Evolutionary conservation across 2,329 filamentous ascomycete genomes (phyloP).

Genomic region (Emmonsia crescens): DNA sequence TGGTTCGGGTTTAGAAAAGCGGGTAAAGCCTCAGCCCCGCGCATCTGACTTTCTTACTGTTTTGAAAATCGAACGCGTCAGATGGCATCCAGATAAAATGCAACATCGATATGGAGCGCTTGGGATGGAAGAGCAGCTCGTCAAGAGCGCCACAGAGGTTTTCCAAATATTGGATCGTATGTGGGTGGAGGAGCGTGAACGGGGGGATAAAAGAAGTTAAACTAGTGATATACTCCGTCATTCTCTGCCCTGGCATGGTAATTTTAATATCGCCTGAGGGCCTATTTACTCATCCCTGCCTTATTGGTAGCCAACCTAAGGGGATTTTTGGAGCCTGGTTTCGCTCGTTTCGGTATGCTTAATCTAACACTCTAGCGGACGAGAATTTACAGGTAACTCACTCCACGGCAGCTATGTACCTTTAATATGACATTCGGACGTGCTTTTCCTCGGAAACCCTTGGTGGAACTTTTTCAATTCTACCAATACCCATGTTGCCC

Average conservation of each 20-base stretch:
- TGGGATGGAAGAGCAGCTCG: slow-evolving; percentile 57
- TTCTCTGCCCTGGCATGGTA: not conserved
- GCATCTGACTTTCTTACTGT: slow-evolving; percentile 34
- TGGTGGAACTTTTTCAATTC: not conserved
- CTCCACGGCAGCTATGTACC: not conserved
- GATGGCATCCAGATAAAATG: slow-evolving; percentile 98
- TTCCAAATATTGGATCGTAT: slow-evolving; percentile 83
- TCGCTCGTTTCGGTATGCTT: not conserved
- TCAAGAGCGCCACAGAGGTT: slow-evolving; percentile 73
- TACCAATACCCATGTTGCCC: not conserved
- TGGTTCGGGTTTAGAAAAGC: not conserved
- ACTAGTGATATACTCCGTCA: not conserved
- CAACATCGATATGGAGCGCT: slow-evolving; percentile 72
- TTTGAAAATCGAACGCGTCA: slow-evolving; percentile 74
- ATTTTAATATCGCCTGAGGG: not conserved
- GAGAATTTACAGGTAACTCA: not conserved
- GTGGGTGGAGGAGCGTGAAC: slow-evolving; percentile 53
- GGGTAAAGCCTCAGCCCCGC: not conserved
- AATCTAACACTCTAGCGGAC: not conserved
- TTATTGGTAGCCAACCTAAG: not conserved
- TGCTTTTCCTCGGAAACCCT: not conserved
- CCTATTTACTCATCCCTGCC: not conserved
- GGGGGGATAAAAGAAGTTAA: slow-evolving; percentile 5
- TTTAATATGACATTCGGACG: not conserved
- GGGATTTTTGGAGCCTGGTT: not conserved